Conservation (phyloP, 2,329 filamentous ascomycete species). For the Alternaria alternata region DNA sequence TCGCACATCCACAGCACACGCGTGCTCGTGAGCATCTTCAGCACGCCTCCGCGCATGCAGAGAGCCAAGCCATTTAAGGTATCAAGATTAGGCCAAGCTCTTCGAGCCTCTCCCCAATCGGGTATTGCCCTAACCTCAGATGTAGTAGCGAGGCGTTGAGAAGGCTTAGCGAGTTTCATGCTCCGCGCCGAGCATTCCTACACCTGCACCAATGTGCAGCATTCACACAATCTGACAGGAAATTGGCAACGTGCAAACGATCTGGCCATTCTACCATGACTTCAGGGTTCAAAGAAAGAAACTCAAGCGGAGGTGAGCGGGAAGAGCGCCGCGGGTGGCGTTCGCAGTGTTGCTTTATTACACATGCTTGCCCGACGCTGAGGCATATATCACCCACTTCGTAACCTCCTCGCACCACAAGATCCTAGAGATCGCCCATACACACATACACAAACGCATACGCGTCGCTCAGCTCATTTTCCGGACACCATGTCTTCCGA, state of each 20-base stretch:
- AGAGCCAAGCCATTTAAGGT: slow-evolving; percentile 28
- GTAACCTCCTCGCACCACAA: slow-evolving; percentile 29
- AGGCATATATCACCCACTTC: slow-evolving; percentile 28
- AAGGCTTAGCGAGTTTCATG: slow-evolving; percentile 43
- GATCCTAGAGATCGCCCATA: slow-evolving; percentile 28
- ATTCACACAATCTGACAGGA: slow-evolving; percentile 12
- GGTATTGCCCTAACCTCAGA: slow-evolving; percentile 16
- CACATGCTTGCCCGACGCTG: slow-evolving; percentile 34
- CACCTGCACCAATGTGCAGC: slow-evolving; percentile 23
- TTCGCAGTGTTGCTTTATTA: slow-evolving; percentile 46
- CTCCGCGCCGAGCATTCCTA: slow-evolving; percentile 26
- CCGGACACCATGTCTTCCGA: slow-evolving; percentile 45
- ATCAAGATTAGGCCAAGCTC: slow-evolving; percentile 32
- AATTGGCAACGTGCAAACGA: slow-evolving; percentile 9
- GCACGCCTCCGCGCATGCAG: slow-evolving; percentile 30
- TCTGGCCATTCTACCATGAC: slow-evolving; percentile 25
- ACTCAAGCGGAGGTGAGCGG: slow-evolving; percentile 21
- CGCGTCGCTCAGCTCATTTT: slow-evolving; percentile 20
- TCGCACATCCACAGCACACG: neutral
- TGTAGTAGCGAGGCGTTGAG: slow-evolving; percentile 14
- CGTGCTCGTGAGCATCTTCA: neutral
- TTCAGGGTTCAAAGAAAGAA: slow-evolving; percentile 20
- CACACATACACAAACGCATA: slow-evolving; percentile 21
- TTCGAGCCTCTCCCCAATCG: slow-evolving; percentile 9
- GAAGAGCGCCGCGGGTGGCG: slow-evolving; percentile 23